Conservation (phyloP, 2,329 filamentous ascomycete species). For the Aspergillus sp. region DNA sequence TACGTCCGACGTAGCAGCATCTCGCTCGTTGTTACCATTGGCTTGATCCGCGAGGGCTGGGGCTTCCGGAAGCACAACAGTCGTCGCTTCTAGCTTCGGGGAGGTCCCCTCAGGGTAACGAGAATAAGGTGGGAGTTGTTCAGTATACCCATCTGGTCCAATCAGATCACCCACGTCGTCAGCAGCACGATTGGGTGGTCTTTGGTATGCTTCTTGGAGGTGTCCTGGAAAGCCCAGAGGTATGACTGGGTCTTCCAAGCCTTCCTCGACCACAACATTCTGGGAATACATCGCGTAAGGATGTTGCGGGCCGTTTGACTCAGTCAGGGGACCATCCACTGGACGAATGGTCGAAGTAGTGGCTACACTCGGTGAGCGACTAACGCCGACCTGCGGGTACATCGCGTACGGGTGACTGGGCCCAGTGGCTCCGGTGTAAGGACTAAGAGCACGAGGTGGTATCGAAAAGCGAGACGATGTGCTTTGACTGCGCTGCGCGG, state of each 20-base stretch:
- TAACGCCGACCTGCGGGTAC: slow-evolving; percentile 69
- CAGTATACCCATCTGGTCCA: slow-evolving; percentile 82
- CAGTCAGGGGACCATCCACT: slow-evolving; percentile 58
- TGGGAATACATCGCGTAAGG: slow-evolving; percentile 87
- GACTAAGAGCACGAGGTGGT: slow-evolving; percentile 54
- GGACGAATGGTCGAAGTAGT: slow-evolving; percentile 68
- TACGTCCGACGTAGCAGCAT: slow-evolving; percentile 29
- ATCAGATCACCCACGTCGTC: slow-evolving; percentile 87
- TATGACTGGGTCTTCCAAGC: slow-evolving; percentile 51
- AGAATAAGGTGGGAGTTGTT: slow-evolving; percentile 89
- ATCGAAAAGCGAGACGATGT: slow-evolving; percentile 47
- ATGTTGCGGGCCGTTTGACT: slow-evolving; percentile 69
- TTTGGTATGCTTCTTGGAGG: slow-evolving; percentile 64
- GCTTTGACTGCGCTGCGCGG: slow-evolving; percentile 42
- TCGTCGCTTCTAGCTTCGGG: slow-evolving; percentile 52
- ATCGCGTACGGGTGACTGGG: slow-evolving; percentile 83
- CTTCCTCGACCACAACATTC: slow-evolving; percentile 64
- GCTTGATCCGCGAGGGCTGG: slow-evolving; percentile 53
- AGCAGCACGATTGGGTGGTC: slow-evolving; percentile 64
- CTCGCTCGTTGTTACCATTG: slow-evolving; percentile 41
- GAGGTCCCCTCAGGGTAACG: slow-evolving; percentile 78
- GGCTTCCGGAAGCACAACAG: slow-evolving; percentile 23
- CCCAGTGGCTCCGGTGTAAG: slow-evolving; percentile 67
- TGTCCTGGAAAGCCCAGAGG: slow-evolving; percentile 73
- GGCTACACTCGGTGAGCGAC: slow-evolving; percentile 64